Evolutionary conservation across 805 yeast species (phyloP).

Genomic region (Kodamaea sagamina): DNA sequence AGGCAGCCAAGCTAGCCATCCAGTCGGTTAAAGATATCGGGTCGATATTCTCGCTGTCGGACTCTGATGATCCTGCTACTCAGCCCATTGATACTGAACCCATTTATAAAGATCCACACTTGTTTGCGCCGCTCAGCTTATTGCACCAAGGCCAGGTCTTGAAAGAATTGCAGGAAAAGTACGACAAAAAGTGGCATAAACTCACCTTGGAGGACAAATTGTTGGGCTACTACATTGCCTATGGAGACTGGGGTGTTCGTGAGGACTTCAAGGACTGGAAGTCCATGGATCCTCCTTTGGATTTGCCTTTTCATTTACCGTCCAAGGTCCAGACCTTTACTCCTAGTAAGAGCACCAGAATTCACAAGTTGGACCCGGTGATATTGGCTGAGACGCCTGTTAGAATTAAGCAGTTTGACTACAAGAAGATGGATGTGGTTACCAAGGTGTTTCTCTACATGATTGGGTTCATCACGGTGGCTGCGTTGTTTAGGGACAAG

Average conservation of each 20-base stretch:
- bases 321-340: slow-evolving; percentile 30
- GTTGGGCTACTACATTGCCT: slow-evolving; percentile 60
- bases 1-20: slow-evolving; percentile 42
- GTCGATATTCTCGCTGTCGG: slow-evolving; percentile 33
- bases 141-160: slow-evolving; percentile 60
- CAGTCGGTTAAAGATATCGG: slow-evolving; percentile 45
- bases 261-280: slow-evolving; percentile 53
- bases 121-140: slow-evolving; percentile 36
- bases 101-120: slow-evolving; percentile 39
- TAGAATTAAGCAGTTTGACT: slow-evolving; percentile 49
- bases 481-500: slow-evolving; percentile 60
- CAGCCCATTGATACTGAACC: slow-evolving; percentile 52
- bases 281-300: slow-evolving; percentile 51
- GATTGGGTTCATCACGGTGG: slow-evolving; percentile 46
- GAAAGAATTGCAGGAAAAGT: slow-evolving; percentile 51
- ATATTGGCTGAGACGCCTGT: slow-evolving; percentile 44
- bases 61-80: slow-evolving; percentile 33
- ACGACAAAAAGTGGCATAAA: slow-evolving; percentile 57
- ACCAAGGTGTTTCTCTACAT: slow-evolving; percentile 55
- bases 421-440: slow-evolving; percentile 55
- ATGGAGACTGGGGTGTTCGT: slow-evolving; percentile 73
- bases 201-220: slow-evolving; percentile 52
- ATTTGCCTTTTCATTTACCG: slow-evolving; percentile 51
- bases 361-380: slow-evolving; percentile 41
- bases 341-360: slow-evolving; percentile 28